Evolutionary conservation across 306 rosid species (phyloP).

Genomic region (Leucaena leucocephala): DNA sequence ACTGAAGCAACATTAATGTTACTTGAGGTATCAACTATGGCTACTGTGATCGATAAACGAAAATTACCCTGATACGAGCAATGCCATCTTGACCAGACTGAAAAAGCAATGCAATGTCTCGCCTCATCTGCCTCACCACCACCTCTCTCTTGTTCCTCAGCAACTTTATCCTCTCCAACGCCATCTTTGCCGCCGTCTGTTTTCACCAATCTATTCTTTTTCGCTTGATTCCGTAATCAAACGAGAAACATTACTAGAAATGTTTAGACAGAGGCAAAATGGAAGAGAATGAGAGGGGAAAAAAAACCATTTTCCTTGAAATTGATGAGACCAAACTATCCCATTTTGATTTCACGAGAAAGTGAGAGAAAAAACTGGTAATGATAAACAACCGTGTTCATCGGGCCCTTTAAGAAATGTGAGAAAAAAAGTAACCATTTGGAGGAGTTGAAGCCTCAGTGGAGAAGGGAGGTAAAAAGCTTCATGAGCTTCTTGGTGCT

Average conservation of each 20-base stretch:
- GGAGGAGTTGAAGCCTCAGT: constrained; percentile 78
- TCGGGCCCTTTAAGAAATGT: background rate
- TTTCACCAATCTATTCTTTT: constrained; percentile 13
- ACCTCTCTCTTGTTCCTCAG: constrained; percentile 89
- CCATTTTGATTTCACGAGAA: background rate
- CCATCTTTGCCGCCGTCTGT: constrained; percentile 98
- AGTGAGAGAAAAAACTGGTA: background rate
- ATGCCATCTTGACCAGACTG: constrained; percentile 97
- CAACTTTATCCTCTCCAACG: constrained; percentile 96
- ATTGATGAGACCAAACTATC: background rate
- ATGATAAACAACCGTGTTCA: background rate
- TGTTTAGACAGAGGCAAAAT: background rate
- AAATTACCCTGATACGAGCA: constrained; percentile 87
- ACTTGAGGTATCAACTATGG: background rate
- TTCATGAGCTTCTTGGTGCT: constrained; percentile 67
- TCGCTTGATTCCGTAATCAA: background rate
- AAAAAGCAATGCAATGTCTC: constrained; percentile 90
- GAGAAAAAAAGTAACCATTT: constrained; percentile 61
- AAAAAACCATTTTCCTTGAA: background rate
- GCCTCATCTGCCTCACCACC: constrained; percentile 95
- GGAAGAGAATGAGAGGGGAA: background rate
- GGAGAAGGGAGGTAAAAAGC: constrained; percentile 64
- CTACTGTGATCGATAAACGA: background rate
- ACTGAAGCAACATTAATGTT: too few species aligned
- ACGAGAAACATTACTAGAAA: background rate